Percentiles rank a stretch among this genome's conserved stretches.
Conservation (phyloP, 345 rosid genomes). For the Capsella bursapastoris region DNA sequence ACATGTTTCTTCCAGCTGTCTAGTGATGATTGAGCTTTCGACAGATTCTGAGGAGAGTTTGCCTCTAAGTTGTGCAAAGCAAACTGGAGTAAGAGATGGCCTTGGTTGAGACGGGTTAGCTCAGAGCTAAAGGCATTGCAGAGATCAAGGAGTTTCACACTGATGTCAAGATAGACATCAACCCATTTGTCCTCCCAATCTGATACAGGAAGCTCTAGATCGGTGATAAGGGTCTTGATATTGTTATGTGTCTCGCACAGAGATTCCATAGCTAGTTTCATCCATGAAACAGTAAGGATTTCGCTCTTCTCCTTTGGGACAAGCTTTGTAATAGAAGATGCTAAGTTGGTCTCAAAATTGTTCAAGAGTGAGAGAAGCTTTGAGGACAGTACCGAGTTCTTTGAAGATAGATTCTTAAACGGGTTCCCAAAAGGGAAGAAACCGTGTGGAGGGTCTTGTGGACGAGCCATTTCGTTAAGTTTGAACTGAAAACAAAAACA, state of each 20-base stretch:
- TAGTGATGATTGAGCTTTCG: slow-evolving; percentile 42
- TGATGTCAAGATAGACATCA: slow-evolving; percentile 45
- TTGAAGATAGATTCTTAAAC: slow-evolving; percentile 42
- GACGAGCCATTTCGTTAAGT: slow-evolving; percentile 37
- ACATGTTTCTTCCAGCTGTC: slow-evolving; percentile 42
- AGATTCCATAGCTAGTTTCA: slow-evolving; percentile 44
- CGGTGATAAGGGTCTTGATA: slow-evolving; percentile 44
- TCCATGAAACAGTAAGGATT: slow-evolving; percentile 47
- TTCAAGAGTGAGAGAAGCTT: slow-evolving; percentile 40
- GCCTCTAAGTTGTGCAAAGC: slow-evolving; percentile 43
- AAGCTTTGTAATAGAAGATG: slow-evolving; percentile 32
- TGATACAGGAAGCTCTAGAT: slow-evolving; percentile 43
- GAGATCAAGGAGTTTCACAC: slow-evolving; percentile 48
- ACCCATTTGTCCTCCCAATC: slow-evolving; percentile 50
- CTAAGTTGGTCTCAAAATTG: slow-evolving; percentile 39
- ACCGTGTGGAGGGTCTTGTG: slow-evolving; percentile 42
- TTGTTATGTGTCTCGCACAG: slow-evolving; percentile 39
- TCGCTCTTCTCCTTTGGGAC: slow-evolving; percentile 41
- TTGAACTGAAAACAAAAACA: slow-evolving; percentile 5
- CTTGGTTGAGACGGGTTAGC: slow-evolving; percentile 46
- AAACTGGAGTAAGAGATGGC: slow-evolving; percentile 44
- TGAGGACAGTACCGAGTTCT: slow-evolving; percentile 29
- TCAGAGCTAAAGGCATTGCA: slow-evolving; percentile 47
- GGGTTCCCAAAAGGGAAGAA: slow-evolving; percentile 51
- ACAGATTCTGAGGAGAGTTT: slow-evolving; percentile 31